These are phyloP conservation scores for Santalum album DNA, from an alignment of 164 flowering plant genomes.

Conservation along the genomic window DNA sequence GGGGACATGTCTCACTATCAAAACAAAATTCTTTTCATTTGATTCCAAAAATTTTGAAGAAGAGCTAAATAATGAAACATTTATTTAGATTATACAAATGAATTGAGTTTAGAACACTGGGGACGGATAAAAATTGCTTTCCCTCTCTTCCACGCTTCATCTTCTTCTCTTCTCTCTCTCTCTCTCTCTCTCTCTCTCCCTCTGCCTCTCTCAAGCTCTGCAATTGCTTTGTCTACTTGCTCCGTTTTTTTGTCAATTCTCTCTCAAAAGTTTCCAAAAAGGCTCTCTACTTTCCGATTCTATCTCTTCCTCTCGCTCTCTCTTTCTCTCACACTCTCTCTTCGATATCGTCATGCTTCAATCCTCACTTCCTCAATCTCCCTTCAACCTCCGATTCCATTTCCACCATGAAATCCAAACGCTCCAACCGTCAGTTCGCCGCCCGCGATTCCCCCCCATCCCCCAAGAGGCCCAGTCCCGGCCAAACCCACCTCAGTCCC, in stretches of 20 bases:
- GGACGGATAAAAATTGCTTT: too few relatives aligned
- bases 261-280: conserved; percentile 10
- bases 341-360: conserved; percentile 26
- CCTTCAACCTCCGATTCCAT: conserved; percentile 11
- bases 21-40: too few relatives aligned
- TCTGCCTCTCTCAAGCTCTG: too few relatives aligned
- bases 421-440: conserved; percentile 19
- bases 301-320: conserved; percentile 13
- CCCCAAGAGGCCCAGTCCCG: conserved; percentile 14
- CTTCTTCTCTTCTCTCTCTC: too few relatives aligned
- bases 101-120: too few relatives aligned
- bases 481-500: not conserved
- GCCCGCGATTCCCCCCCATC: conserved; percentile 9
- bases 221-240: not conserved
- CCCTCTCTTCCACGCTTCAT: too few relatives aligned
- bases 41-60: too few relatives aligned
- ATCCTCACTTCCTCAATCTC: conserved; percentile 26
- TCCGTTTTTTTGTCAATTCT: conserved; percentile 12
- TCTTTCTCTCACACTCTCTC: conserved; percentile 4
- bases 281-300: conserved; percentile 9
- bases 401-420: conserved; percentile 35
- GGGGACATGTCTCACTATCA: too few relatives aligned
- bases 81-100: too few relatives aligned
- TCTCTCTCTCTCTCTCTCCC: too few relatives aligned
- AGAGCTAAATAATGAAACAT: too few relatives aligned